Conservation (phyloP, 1,284 basidiomycete species). For the Microstroma glucosiphilum region DNA sequence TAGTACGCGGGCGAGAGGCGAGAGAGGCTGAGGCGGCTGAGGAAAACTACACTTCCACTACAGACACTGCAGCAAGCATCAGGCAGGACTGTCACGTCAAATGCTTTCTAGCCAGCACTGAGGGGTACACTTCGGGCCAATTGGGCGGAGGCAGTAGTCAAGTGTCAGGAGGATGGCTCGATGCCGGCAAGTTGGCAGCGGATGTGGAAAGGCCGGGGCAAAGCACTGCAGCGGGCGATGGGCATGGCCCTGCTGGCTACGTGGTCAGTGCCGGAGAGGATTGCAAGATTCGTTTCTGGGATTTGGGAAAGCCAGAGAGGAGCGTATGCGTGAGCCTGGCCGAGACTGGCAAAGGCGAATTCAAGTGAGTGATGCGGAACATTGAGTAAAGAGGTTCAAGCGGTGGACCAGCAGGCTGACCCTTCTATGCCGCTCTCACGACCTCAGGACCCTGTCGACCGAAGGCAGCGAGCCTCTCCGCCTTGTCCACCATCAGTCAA, state of each 20-base stretch:
- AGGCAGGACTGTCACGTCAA: conserved; percentile 19
- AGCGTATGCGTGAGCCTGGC: conserved; percentile 25
- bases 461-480: no score
- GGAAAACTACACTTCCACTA: conserved; percentile 5
- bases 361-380: conserved; percentile 12
- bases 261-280: conserved; percentile 77
- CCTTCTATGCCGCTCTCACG: no score
- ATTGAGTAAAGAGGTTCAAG: no score
- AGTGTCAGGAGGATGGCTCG: conserved; percentile 34
- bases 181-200: conserved; percentile 28
- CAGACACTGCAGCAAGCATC: not conserved
- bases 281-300: conserved; percentile 72
- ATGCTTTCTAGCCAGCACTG: conserved; percentile 29
- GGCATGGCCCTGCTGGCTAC: conserved; percentile 58
- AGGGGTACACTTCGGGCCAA: conserved; percentile 31
- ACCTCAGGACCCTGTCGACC: no score
- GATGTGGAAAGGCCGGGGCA: conserved; percentile 6
- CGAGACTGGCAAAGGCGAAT: conserved; percentile 15
- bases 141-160: conserved; percentile 7
- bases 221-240: conserved; percentile 1
- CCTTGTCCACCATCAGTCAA: no score
- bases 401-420: no score
- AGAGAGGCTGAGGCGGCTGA: conserved; percentile 1
- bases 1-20: conserved; percentile 21
- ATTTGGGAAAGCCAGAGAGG: conserved; percentile 63